Evolutionary conservation across 495 filamentous ascomycete species (phyloP).

Genomic region (Aspergillus heteromorphus): DNA sequence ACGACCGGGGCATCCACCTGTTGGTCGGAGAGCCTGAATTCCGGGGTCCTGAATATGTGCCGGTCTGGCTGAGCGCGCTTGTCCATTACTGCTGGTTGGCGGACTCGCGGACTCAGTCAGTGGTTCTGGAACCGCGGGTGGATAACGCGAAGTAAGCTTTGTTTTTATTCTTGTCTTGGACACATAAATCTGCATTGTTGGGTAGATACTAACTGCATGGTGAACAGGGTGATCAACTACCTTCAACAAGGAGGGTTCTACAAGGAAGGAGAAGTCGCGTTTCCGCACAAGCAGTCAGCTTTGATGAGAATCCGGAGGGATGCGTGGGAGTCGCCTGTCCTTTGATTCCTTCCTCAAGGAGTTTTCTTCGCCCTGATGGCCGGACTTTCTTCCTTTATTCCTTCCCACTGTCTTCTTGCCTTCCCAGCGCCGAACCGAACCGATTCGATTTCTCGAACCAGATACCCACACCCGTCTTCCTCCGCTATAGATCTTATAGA

Average conservation of each 20-base stretch:
- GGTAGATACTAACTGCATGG: too few relatives aligned
- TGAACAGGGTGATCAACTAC: slow-evolving; percentile 77
- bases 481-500: too few relatives aligned
- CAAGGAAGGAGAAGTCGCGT: slow-evolving; percentile 81
- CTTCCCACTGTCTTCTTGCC: too few relatives aligned
- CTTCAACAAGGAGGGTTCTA: slow-evolving; percentile 71
- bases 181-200: too few relatives aligned
- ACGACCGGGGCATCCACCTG: slow-evolving; percentile 83
- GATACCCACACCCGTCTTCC: too few relatives aligned
- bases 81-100: slow-evolving; percentile 78
- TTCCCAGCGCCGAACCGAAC: too few relatives aligned
- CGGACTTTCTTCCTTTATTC: too few relatives aligned
- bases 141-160: slow-evolving; percentile 95
- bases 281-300: slow-evolving; percentile 90
- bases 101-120: slow-evolving; percentile 74
- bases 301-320: slow-evolving; percentile 79
- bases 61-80: slow-evolving; percentile 75
- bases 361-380: too few relatives aligned
- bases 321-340: slow-evolving; percentile 71
- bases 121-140: slow-evolving; percentile 83
- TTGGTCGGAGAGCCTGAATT: slow-evolving; percentile 92
- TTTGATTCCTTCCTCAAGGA: too few relatives aligned
- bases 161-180: too few relatives aligned
- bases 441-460: too few relatives aligned
- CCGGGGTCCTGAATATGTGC: slow-evolving; percentile 67